Evolutionary conservation across 345 rosid genomes (phyloP).

Genomic region (Gossypium raimondii): DNA sequence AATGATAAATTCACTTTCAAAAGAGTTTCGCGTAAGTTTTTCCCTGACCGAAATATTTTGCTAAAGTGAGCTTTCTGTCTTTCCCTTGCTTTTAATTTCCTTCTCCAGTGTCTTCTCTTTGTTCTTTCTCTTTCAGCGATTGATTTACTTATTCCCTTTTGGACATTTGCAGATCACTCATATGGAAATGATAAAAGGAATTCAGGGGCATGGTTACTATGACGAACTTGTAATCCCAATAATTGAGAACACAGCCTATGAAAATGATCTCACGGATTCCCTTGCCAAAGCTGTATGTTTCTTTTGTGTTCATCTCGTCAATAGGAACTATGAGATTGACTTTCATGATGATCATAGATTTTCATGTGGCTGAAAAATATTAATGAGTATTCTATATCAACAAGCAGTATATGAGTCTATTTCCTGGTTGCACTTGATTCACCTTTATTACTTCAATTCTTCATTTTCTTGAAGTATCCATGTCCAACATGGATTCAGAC

Average conservation of each 20-base stretch:
- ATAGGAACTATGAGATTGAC: background rate
- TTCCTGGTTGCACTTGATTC: too few species aligned
- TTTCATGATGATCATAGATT: background rate
- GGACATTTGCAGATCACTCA: too few species aligned
- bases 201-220: conserved; percentile 89
- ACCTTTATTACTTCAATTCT: too few species aligned
- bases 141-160: too few species aligned
- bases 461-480: background rate
- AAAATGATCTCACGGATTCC: conserved; percentile 83
- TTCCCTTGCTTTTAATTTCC: background rate
- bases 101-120: too few species aligned
- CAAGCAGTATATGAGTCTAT: background rate
- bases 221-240: conserved; percentile 93
- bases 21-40: conserved; percentile 48
- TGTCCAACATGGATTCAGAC: background rate
- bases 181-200: conserved; percentile 80
- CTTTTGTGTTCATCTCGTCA: background rate
- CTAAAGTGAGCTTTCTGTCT: background rate
- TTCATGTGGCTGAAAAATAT: background rate
- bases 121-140: too few species aligned
- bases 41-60: too few species aligned
- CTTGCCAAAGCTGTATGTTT: conserved; percentile 77
- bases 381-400: background rate
- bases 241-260: conserved; percentile 88
- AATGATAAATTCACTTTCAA: conserved; percentile 29